Conservation (phyloP, 2,329 filamentous ascomycete species). For the Trichoderma harzianum region DNA sequence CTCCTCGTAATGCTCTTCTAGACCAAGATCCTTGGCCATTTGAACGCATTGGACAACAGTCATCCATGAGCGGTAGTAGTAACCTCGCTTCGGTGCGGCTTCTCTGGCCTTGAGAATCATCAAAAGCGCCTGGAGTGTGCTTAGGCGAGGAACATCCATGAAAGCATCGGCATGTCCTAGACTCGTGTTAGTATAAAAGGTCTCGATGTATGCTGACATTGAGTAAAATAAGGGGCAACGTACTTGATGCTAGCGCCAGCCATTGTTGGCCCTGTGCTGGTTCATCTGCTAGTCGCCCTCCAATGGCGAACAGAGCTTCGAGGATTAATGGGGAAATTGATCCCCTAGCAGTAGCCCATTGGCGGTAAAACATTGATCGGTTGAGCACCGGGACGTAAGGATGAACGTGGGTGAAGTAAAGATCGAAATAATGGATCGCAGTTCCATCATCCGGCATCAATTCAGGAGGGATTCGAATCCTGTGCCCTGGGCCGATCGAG, state of each 20-base stretch:
- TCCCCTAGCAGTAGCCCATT: slow-evolving; percentile 81
- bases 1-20: slow-evolving; percentile 80
- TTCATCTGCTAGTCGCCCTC: slow-evolving; percentile 78
- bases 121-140: slow-evolving; percentile 85
- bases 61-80: slow-evolving; percentile 98
- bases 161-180: slow-evolving; percentile 87
- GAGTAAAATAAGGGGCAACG: slow-evolving; percentile 23
- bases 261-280: slow-evolving; percentile 84
- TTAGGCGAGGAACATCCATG: slow-evolving; percentile 85
- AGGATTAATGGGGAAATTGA: slow-evolving; percentile 84
- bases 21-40: slow-evolving; percentile 87
- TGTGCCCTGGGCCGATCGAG: slow-evolving; percentile 65
- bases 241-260: slow-evolving; percentile 85
- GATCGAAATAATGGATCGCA: slow-evolving; percentile 78
- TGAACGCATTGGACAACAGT: slow-evolving; percentile 85
- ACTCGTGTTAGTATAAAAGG: neutral
- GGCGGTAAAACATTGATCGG: slow-evolving; percentile 76
- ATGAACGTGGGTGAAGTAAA: slow-evolving; percentile 87
- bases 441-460: slow-evolving; percentile 89
- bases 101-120: slow-evolving; percentile 89
- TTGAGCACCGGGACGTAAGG: slow-evolving; percentile 90
- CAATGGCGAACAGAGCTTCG: slow-evolving; percentile 88
- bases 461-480: slow-evolving; percentile 84
- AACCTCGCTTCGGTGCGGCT: slow-evolving; percentile 86
- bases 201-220: too few relatives aligned